phyloP scores from a whole-genome alignment of 179 eudicot genomes.

The Patellifolia procumbens region DNA sequence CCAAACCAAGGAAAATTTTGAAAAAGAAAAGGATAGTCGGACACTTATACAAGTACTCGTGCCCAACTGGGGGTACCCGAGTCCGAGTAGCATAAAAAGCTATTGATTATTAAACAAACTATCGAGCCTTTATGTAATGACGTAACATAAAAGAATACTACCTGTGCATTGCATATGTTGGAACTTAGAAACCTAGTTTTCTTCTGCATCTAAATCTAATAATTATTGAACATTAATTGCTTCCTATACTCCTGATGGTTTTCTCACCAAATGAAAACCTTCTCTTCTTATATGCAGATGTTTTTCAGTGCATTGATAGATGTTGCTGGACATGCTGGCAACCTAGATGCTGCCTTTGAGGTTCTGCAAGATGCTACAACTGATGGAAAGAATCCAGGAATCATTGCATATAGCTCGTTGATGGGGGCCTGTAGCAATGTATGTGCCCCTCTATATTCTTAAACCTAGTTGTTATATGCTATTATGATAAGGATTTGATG shows the following conservation, averaged over 20 bases:
- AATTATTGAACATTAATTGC: constrained; percentile 6
- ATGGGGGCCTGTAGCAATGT: constrained; percentile 99
- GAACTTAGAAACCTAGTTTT: neutral
- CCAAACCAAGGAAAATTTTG: too few relatives aligned
- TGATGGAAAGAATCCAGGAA: constrained; percentile 64
- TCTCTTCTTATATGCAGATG: constrained; percentile 58
- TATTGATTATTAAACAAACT: too few relatives aligned
- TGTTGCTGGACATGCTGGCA: constrained; percentile 93
- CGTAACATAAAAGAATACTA: neutral
- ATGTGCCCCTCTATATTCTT: constrained; percentile 29
- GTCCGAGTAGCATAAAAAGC: too few relatives aligned
- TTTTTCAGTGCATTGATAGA: constrained; percentile 94
- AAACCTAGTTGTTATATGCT: neutral
- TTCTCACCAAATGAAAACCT: constrained; percentile 21
- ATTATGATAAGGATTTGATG: neutral
- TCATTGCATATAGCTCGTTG: constrained; percentile 82
- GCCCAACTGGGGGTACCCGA: too few relatives aligned
- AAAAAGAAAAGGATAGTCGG: too few relatives aligned
- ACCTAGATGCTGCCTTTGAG: constrained; percentile 82
- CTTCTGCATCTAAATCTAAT: neutral
- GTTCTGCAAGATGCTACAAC: constrained; percentile 65
- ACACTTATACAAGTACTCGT: too few relatives aligned
- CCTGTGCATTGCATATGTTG: neutral
- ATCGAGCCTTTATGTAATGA: too few relatives aligned
- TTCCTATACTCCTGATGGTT: constrained; percentile 1